Evolutionary conservation across 225 moss, liverwort and hornwort genomes (phyloP), one percentile per base, ranked within the genome.

Genomic region (Takakia lepidozioides): DNA sequence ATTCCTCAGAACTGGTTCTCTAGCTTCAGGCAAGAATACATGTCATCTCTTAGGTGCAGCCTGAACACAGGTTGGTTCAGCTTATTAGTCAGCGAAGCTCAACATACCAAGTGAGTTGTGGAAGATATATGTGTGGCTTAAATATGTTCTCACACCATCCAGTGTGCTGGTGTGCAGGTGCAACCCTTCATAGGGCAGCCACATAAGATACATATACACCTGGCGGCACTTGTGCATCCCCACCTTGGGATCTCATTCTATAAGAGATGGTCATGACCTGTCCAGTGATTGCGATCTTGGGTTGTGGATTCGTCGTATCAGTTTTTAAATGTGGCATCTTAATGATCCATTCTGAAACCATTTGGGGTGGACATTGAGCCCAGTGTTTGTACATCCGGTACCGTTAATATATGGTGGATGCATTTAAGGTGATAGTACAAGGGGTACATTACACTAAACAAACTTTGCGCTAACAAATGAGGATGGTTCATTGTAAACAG

Each of bases 201-300:
- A 2, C 95, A 95, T 83, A 86, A 95, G 71, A 90, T 95, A 55
- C 76, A 87, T 59, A 95, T 95, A 61, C 95, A 95, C 65, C 57
- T 95, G 41, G 95, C 95, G 27, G 80, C 82, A 48, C 52, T 82
- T 27, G 87, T 84, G 26, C 84, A 95, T 63, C 90, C 86, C 26
- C 49, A n/a, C n/a, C n/a, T n/a, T n/a, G n/a, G n/a, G n/a, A n/a
- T n/a, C n/a, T n/a, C n/a, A n/a, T n/a, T n/a, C n/a, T n/a, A n/a
- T n/a, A n/a, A n/a, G 2, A 9, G 28, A 27, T 43, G 16, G 4
- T 26, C 17, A 37, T 41, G 4, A 2, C 8, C 42, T 39, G 19
- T 22, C n/a, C 25, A 3, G 18, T 37, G 14, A 34, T 3, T 16
- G 21, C 18, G 27, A 3, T 19, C 19, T 29, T 10, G 32, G 1